Percentiles rank a stretch among this genome's conserved stretches.
phyloP scores from a whole-genome alignment of 106 monocot species.

The Triglochin maritima region DNA sequence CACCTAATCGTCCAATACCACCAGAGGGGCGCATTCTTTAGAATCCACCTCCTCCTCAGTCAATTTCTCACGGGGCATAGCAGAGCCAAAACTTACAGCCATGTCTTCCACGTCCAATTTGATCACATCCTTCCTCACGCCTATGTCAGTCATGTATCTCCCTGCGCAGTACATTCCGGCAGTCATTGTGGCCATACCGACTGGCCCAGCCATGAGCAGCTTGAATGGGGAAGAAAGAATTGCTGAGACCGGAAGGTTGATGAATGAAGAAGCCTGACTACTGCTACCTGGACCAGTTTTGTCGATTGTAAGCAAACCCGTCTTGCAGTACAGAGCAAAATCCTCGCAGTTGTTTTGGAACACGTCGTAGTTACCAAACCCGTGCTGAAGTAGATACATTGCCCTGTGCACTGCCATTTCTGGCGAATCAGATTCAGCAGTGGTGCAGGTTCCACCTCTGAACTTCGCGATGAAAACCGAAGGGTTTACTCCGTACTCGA shows the following conservation, averaged over 20 bases:
- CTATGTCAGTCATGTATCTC: slow-evolving; percentile 80
- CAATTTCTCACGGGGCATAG: background rate
- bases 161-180: slow-evolving; percentile 90
- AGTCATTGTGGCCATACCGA: slow-evolving; percentile 78
- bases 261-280: slow-evolving; percentile 70
- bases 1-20: slow-evolving; percentile 4
- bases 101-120: slow-evolving; percentile 77
- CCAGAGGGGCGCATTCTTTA: background rate
- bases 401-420: slow-evolving; percentile 55
- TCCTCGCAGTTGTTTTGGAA: slow-evolving; percentile 96
- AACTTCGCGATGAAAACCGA: slow-evolving; percentile 68
- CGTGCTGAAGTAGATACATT: slow-evolving; percentile 73
- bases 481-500: slow-evolving; percentile 63
- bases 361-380: slow-evolving; percentile 76
- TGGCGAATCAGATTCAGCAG: slow-evolving; percentile 43
- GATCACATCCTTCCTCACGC: slow-evolving; percentile 84
- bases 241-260: slow-evolving; percentile 68
- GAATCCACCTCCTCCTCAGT: slow-evolving; percentile 4
- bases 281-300: slow-evolving; percentile 67
- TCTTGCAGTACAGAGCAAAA: slow-evolving; percentile 93
- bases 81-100: slow-evolving; percentile 26
- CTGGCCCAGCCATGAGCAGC: slow-evolving; percentile 59
- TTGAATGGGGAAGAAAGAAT: slow-evolving; percentile 68
- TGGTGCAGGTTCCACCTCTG: slow-evolving; percentile 84
- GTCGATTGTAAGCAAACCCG: slow-evolving; percentile 54